Evolutionary conservation across 805 yeast genomes (phyloP), one percentile per base, ranked within the genome.

Genomic region (Dipodascus geniculatus): DNA sequence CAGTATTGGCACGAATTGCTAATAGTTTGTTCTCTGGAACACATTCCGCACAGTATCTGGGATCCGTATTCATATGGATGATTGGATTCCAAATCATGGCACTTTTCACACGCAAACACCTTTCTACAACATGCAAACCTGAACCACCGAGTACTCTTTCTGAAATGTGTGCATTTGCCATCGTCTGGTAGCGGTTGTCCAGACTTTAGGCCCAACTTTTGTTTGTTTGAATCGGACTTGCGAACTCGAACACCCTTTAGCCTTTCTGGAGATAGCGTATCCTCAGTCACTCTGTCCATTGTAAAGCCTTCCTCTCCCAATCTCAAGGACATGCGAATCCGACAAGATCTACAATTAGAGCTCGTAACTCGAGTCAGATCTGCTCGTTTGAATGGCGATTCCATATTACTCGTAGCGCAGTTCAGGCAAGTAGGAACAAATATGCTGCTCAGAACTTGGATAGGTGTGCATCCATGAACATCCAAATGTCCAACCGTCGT

Each of bases 31-130:
- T 71, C 75, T 2, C 71, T 60, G 4, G 74, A 69, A 57, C 75
- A 71, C 56, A 59, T 61, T 2, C 74, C 76, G 51, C 76, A 72
- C 3, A 72, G 59, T 73, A 71, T 72, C 17, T 74, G 62, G 35
- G 58, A 60, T 4, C 74, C 74, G 23, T 64, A 65, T 51, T 71
- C 75, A 20, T 60, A 57, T 1, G 61, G 57, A 56, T 72, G 76
- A 31, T 64, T 65, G 50, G 65, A 57, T 23, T 66, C 65, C 28
- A 56, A 66, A 51, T 72, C 72, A 51, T 72, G 76, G 56, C 76
- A 72, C 49, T 61, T 56, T 53, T 72, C 76, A 48, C 76, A 72
- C 2, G 76, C 68, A 52, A 66, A 72, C 4, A 72, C 74, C 48
- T 69, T 63, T 50, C 63, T 61, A 54, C 76, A 72, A 63, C 76